These are phyloP conservation scores for Clitocybe nebularis DNA, from an alignment of 1,284 basidiomycete genomes.

Conservation along the genomic window DNA sequence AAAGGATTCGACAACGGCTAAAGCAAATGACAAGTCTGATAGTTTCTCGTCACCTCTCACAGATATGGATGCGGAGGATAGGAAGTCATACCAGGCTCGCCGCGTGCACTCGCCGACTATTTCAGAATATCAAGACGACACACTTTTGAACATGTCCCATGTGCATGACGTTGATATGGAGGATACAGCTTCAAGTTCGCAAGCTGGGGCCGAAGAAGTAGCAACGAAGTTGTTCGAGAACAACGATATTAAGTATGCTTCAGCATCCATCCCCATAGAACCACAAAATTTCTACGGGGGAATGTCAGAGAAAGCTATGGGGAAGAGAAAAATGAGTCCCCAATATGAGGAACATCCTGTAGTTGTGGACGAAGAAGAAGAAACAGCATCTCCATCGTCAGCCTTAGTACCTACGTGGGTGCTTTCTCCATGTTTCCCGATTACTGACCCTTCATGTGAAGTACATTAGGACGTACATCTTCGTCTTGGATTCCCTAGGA, in stretches of 20 bases:
- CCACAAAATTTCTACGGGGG: conserved; percentile 30
- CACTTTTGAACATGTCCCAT: neutral
- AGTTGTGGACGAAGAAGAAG: conserved; percentile 14
- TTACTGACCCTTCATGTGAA: neutral
- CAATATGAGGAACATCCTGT: conserved; percentile 7
- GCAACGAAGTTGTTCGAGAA: conserved; percentile 1
- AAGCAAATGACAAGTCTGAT: neutral
- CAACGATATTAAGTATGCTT: conserved; percentile 9
- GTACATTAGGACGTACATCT: conserved; percentile 63
- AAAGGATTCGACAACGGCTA: too few species aligned
- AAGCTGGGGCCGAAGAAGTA: neutral
- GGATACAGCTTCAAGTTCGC: conserved; percentile 7
- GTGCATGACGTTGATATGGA: conserved; percentile 13
- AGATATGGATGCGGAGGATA: conserved; percentile 14
- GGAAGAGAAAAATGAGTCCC: conserved; percentile 20
- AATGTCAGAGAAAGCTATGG: conserved; percentile 19
- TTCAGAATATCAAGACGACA: conserved; percentile 7
- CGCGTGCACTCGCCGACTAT: conserved; percentile 9
- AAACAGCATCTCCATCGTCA: conserved; percentile 10
- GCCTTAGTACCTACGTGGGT: conserved; percentile 11
- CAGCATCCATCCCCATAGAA: conserved; percentile 6
- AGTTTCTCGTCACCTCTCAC: conserved; percentile 1
- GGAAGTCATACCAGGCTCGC: neutral
- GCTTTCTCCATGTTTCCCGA: neutral
- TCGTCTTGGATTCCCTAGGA: conserved; percentile 87